Conservation (phyloP, 306 rosid species). For the Medicago truncatula region DNA sequence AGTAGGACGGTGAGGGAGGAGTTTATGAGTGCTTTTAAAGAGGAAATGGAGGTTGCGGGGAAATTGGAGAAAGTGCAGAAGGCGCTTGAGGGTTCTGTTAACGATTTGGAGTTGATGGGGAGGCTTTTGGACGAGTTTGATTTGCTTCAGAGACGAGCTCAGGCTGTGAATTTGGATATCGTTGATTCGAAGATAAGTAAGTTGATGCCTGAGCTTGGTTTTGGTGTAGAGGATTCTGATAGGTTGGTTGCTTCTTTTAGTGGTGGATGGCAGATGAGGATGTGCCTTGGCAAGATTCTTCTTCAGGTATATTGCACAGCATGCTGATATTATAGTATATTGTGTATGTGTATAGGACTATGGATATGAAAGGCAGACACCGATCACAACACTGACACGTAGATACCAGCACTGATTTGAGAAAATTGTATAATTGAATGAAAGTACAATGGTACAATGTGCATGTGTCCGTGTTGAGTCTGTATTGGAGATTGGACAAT, state of each 20-base stretch:
- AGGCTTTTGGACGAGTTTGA: slow-evolving; percentile 94
- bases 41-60: slow-evolving; percentile 81
- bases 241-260: slow-evolving; percentile 95
- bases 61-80: slow-evolving; percentile 90
- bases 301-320: slow-evolving; percentile 68
- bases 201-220: slow-evolving; percentile 92
- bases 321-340: slow-evolving; percentile 2
- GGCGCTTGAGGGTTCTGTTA: slow-evolving; percentile 80
- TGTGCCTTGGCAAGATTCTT: slow-evolving; percentile 96
- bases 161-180: slow-evolving; percentile 67
- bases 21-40: slow-evolving; percentile 85
- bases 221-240: slow-evolving; percentile 78
- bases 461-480: too few relatives aligned
- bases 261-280: slow-evolving; percentile 99
- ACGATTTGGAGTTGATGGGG: slow-evolving; percentile 93
- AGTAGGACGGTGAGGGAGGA: slow-evolving; percentile 93
- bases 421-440: slow-evolving; percentile 3
- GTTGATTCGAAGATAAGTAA: slow-evolving; percentile 85
- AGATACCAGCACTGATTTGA: background rate
- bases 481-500: background rate
- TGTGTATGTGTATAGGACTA: background rate
- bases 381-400: background rate
- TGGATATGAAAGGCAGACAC: background rate
- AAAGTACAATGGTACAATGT: background rate
- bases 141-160: slow-evolving; percentile 83